Base-by-base conservation (phyloP, 2,329 filamentous ascomycete species). In the Dothistroma pini region DNA sequence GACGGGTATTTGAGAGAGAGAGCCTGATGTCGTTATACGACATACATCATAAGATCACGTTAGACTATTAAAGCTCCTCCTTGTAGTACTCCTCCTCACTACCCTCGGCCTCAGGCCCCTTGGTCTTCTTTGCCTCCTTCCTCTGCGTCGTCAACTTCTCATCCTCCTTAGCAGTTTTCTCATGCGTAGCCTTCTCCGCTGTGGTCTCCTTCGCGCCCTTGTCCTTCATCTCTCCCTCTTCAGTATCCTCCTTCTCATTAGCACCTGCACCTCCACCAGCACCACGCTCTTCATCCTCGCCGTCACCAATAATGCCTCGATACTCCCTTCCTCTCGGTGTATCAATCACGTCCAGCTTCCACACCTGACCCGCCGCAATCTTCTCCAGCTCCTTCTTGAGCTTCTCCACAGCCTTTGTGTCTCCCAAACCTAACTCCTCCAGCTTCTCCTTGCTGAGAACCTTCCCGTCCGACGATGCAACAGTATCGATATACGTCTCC, bases 311-410 rank as follows among this genome's bases (percentile, higher is more conserved):
- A 48, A 90, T 84, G 0, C 88, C 90, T 50, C 88, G 79, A 47
- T 93, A 84, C 71, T 91, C 88, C 63, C 84, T 78, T 22, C 83
- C 81, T 4, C 84, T 81, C 1, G 87, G 84, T 11, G 85, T 81
- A 69, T 95, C 89, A 0, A 95, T 84, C 14, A 95, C 81, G 74
- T 95, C 90, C 61, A 96, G 78, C 69, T 87, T 89, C 91, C 92
- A 96, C 16, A 86, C 86, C 66, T 86, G 84, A 8, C 88, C 86
- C 2, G 86, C 84, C 0, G 90, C 90, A 47, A 89, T 72, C 68
- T 86, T 83, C 71, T 89, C 82, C 60, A 96, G 76, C 70, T 90
- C 80, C 64, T 86, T 82, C 69, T 84, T 84, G 72, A 96, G 79
- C 51, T 86, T 81, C 68, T 93, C 86, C 2, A 96, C 80, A 52